Evolutionary conservation across 2,329 filamentous ascomycete species (phyloP).

Genomic region (Cladobotryum protrusum): DNA sequence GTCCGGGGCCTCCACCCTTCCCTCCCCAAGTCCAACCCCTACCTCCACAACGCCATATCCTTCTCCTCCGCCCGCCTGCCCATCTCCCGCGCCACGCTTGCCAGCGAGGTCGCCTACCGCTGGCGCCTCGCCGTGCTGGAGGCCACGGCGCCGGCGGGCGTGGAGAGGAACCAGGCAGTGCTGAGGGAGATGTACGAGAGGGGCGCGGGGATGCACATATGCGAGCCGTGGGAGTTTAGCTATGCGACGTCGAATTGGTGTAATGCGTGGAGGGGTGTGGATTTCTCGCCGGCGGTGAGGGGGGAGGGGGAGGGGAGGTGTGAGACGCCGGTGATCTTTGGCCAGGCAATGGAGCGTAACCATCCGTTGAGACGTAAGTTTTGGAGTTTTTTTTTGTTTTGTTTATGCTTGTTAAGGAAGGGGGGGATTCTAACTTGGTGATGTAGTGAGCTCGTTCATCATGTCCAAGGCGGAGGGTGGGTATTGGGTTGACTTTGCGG

Average conservation of each 20-base stretch:
- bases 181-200: conserved; percentile 6
- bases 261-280: conserved; percentile 14
- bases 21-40: conserved; percentile 9
- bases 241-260: conserved; percentile 15
- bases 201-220: conserved; percentile 7
- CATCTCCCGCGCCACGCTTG: conserved; percentile 11
- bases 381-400: too few relatives aligned
- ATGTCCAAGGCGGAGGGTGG: conserved; percentile 17
- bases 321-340: conserved; percentile 11
- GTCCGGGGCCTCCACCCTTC: conserved; percentile 14
- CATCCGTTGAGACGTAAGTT: conserved; percentile 11
- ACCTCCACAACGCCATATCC: conserved; percentile 16
- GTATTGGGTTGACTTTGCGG: conserved; percentile 16
- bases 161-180: conserved; percentile 11
- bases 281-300: conserved; percentile 9
- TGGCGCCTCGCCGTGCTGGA: conserved; percentile 18
- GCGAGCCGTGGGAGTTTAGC: conserved; percentile 15
- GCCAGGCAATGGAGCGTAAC: conserved; percentile 10
- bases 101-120: conserved; percentile 13
- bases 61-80: conserved; percentile 7
- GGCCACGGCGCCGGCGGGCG: conserved; percentile 17
- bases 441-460: conserved; percentile 7
- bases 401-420: neutral
- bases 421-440: neutral
- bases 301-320: neutral